phyloP scores from a whole-genome alignment of 2,329 filamentous ascomycete species.

The Exophiala dermatitidis region DNA sequence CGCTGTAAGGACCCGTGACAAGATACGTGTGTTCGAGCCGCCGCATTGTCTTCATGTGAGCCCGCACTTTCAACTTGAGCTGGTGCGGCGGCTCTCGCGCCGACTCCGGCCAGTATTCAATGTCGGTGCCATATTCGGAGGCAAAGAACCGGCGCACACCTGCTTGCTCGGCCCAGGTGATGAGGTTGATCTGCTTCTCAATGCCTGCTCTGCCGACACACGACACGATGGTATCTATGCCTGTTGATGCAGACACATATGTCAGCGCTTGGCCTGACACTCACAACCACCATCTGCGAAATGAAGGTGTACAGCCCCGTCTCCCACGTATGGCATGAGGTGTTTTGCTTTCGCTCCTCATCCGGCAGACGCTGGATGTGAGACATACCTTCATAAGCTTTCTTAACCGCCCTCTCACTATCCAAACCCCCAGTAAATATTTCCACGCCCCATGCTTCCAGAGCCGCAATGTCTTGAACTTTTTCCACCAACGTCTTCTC shows the following conservation, averaged over 20 bases:
- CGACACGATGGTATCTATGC: constrained; percentile 59
- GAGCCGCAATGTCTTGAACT: constrained; percentile 40
- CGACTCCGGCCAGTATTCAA: constrained; percentile 54
- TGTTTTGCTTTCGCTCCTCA: no score
- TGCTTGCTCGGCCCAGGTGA: constrained; percentile 51
- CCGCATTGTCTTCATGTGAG: constrained; percentile 45
- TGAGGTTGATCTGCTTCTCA: constrained; percentile 54
- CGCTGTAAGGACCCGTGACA: constrained; percentile 63
- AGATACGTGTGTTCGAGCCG: constrained; percentile 58
- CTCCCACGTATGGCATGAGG: background rate
- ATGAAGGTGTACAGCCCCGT: background rate
- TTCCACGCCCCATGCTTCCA: constrained; percentile 44
- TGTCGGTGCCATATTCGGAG: constrained; percentile 61
- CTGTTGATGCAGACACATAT: constrained; percentile 1
- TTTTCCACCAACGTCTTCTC: constrained; percentile 47
- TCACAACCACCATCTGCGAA: background rate
- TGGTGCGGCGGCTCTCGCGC: constrained; percentile 60
- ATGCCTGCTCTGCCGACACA: constrained; percentile 59
- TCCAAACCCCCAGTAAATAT: constrained; percentile 52
- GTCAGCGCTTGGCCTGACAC: background rate
- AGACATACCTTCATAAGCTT: constrained; percentile 47
- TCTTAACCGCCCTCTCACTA: constrained; percentile 46
- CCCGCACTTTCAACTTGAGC: constrained; percentile 61
- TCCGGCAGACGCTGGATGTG: background rate
- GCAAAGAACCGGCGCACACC: constrained; percentile 59